A percentile compares a stretch with the other conserved stretches of the same genome.
Evolutionary conservation across 1,284 basidiomycete genomes (phyloP).

Genomic region (Wallemia mellicola): DNA sequence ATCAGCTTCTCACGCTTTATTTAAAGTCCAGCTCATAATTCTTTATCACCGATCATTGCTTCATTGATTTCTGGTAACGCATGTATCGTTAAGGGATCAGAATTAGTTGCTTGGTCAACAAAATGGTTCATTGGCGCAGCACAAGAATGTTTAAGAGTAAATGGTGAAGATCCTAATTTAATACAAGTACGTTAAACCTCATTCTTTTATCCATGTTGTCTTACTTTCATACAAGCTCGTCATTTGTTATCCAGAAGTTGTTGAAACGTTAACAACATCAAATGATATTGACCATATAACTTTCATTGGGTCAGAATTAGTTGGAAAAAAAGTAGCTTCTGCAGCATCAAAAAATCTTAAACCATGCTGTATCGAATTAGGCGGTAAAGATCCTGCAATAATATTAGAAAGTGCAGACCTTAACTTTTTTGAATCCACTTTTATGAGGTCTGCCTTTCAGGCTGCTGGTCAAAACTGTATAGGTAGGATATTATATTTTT

Average conservation of each 20-base stretch:
- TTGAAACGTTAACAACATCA: conserved; percentile 48
- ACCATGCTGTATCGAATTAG: conserved; percentile 68
- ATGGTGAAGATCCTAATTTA: conserved; percentile 47
- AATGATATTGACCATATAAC: conserved; percentile 37
- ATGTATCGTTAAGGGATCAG: conserved; percentile 72
- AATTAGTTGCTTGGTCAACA: conserved; percentile 65
- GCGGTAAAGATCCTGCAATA: conserved; percentile 26
- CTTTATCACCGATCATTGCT: conserved; percentile 71
- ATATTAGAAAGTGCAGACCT: conserved; percentile 20
- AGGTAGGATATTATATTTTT: conserved; percentile 13
- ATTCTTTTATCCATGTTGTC: background rate
- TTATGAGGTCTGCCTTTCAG: conserved; percentile 67
- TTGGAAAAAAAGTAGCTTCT: conserved; percentile 47
- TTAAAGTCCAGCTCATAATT: conserved; percentile 43
- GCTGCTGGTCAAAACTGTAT: conserved; percentile 90
- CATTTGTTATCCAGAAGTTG: conserved; percentile 63
- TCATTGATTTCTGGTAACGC: conserved; percentile 70
- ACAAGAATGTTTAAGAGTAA: conserved; percentile 35
- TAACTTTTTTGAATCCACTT: conserved; percentile 20
- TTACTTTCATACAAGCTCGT: conserved; percentile 21
- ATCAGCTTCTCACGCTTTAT: conserved; percentile 3
- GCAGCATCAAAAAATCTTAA: conserved; percentile 61
- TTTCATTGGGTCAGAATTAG: conserved; percentile 74
- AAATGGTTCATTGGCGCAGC: conserved; percentile 51
- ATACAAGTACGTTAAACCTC: conserved; percentile 30